Evolutionary conservation across 352 stramenopile species (phyloP).

Genomic region (Globisporangium splendens): DNA sequence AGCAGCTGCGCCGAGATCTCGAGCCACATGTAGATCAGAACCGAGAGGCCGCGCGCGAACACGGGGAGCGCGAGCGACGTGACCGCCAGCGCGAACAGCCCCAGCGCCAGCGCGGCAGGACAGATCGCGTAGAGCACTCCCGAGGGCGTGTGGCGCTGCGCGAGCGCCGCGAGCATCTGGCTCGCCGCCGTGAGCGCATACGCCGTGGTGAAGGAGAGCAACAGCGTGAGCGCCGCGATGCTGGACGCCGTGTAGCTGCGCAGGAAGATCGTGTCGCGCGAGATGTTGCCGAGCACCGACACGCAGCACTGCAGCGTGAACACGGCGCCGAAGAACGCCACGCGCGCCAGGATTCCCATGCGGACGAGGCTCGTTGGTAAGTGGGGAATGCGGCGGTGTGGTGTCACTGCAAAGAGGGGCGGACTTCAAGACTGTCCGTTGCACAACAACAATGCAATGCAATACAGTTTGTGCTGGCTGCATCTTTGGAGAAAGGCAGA

Average conservation of each 20-base stretch:
- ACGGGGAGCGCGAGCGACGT: constrained; percentile 41
- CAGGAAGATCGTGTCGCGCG: constrained; percentile 81
- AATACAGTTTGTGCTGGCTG: not conserved
- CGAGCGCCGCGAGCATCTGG: constrained; percentile 29
- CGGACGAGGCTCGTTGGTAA: not conserved
- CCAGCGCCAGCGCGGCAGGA: constrained; percentile 36
- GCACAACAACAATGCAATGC: not conserved
- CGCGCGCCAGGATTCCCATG: constrained; percentile 28
- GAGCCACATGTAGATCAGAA: constrained; percentile 79
- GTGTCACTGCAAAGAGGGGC: too few relatives aligned
- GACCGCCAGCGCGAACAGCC: constrained; percentile 40
- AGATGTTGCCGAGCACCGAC: constrained; percentile 70
- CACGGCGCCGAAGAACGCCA: constrained; percentile 79
- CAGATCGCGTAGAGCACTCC: constrained; percentile 54
- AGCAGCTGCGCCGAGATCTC: constrained; percentile 74
- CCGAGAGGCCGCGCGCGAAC: constrained; percentile 41
- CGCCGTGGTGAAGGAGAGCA: constrained; percentile 69
- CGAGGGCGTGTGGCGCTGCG: constrained; percentile 16
- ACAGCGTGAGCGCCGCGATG: constrained; percentile 66
- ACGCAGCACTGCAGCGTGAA: constrained; percentile 82
- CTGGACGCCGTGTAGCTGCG: constrained; percentile 63
- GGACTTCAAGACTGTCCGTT: too few relatives aligned
- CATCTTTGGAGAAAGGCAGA: too few relatives aligned
- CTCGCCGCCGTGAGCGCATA: constrained; percentile 56
- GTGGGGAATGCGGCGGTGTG: too few relatives aligned